Evolutionary conservation across 1,284 basidiomycete genomes (phyloP), one percentile per base, ranked within the genome.

Genomic region (Gyrodon tennesseensis): DNA sequence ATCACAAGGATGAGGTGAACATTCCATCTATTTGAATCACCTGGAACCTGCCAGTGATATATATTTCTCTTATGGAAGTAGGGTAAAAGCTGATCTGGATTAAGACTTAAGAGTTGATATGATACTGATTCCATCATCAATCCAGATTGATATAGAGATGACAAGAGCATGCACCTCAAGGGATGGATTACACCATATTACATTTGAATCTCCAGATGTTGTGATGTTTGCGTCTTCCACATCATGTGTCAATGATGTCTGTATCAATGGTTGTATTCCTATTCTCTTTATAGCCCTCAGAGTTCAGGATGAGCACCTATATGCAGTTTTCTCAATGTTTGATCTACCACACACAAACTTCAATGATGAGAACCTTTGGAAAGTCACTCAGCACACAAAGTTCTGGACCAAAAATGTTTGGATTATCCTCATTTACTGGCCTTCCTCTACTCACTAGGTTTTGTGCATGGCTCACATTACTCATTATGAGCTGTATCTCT

Each of bases 211-310:
- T 9, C 40, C 18, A 31, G 67, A 71, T 5, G 27, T 70, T 8
- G 25, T 13, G 0, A 65, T 71, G 52, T 60, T 71, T 0, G 46
- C 29, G 0, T 65, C 63, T 37, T 31, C 53, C 2, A 64, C 49
- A 0, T 60, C 49, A 6, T 51, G 51, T 3, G 12, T 71, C 29
- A 71, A 69, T 9, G 59, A 70, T 15, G 19, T 58, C 3, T 72
- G 66, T 29, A 64, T 71, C 41, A 71, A 71, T 11, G 56, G 62
- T 13, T 69, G 63, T 39, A 63, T 66, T 6, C 29, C 61, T 13
- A 25, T 69, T 37, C 62, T 71, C 16, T 62, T 64, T 31, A 25
- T 52, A n/a, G 41, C 7, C 4, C 55, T 67, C 4, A 0, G 37
- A 5, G 21, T 40, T 31, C 18, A 21, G 0, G 13, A 55, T 0